Conservation (phyloP, 1,284 basidiomycete species). For the Pyrrhoderma noxium region DNA sequence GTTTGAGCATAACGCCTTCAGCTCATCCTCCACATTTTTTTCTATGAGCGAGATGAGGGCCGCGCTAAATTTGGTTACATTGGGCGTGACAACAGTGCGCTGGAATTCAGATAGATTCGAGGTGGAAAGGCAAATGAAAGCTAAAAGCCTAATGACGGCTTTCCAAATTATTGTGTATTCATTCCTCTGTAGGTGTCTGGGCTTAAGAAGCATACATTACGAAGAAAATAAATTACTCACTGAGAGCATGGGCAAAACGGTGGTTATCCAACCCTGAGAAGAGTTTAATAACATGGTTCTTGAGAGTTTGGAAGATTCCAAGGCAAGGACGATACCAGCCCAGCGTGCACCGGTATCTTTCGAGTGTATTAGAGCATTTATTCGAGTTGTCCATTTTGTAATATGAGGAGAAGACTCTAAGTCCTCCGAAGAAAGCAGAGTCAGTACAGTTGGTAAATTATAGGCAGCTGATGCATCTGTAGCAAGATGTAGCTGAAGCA, state of each 20-base stretch:
- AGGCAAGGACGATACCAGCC: slow-evolving; percentile 67
- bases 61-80: slow-evolving; percentile 59
- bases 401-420: slow-evolving; percentile 56
- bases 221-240: slow-evolving; percentile 32
- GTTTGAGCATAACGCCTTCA: slow-evolving; percentile 49
- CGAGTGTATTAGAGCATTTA: slow-evolving; percentile 65
- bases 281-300: slow-evolving; percentile 55
- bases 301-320: slow-evolving; percentile 52
- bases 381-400: slow-evolving; percentile 63
- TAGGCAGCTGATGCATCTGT: slow-evolving; percentile 53
- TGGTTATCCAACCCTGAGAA: slow-evolving; percentile 62
- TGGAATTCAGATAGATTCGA: slow-evolving; percentile 64
- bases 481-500: slow-evolving; percentile 63
- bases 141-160: slow-evolving; percentile 52
- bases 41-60: slow-evolving; percentile 51
- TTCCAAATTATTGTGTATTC: slow-evolving; percentile 53
- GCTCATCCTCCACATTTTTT: slow-evolving; percentile 39
- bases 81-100: slow-evolving; percentile 63
- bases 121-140: slow-evolving; percentile 50
- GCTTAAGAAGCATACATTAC: slow-evolving; percentile 18
- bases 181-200: slow-evolving; percentile 45
- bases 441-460: slow-evolving; percentile 52
- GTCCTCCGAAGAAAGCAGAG: slow-evolving; percentile 40
- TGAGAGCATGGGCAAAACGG: slow-evolving; percentile 55
- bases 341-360: slow-evolving; percentile 65